Evolutionary conservation across 2,329 filamentous ascomycete genomes (phyloP), one percentile per base, ranked within the genome.

Genomic region (Rutstroemia sp.): DNA sequence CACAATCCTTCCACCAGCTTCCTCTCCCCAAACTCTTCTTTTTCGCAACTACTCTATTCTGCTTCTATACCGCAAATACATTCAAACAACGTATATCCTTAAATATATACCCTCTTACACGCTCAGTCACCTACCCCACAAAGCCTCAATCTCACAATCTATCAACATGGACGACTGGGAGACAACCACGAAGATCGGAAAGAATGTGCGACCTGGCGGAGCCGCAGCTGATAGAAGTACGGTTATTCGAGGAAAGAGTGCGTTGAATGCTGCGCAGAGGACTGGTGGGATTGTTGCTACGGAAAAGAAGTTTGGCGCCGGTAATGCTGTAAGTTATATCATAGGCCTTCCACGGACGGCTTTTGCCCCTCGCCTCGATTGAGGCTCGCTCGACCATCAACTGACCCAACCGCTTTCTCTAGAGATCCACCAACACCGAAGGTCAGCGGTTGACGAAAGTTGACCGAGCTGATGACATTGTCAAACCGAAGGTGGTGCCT

Each of bases 221-320:
- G 80, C 74, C 57, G 73, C 72, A 55, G 77, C 54, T 53, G 21
- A 82, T 64, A 88, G 89, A 65, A 91, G 96, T 80, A 95, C 87
- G 3, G 92, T 96, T 66, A 81, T 97, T 71, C 87, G 88, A 72
- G 89, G 92, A 70, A 90, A 89, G 73, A 69, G 76, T 57, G 83
- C 90, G 38, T 76, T 99, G 65, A 99, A 99, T 74, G 92, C 92
- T 59, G 94, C 94, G 27, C 84, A 89, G 75, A 86, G 94, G 61
- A 81, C 78, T 60, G 94, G 94, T 60, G 80, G 81, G 58, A 73
- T 95, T 65, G 73, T 95, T 62, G 80, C 78, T 59, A 95, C 92
- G 1, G 92, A 99, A 78, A 99, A 99, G 88, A 99, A 99, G 73
- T 87, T 74, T 70, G 76, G 81, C 49, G 81, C 82, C 57, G 84